A percentile compares a stretch with the other conserved stretches of the same genome.
phyloP scores from a whole-genome alignment of 176 grass and related monocot species.

The Cymbopogon citratus region DNA sequence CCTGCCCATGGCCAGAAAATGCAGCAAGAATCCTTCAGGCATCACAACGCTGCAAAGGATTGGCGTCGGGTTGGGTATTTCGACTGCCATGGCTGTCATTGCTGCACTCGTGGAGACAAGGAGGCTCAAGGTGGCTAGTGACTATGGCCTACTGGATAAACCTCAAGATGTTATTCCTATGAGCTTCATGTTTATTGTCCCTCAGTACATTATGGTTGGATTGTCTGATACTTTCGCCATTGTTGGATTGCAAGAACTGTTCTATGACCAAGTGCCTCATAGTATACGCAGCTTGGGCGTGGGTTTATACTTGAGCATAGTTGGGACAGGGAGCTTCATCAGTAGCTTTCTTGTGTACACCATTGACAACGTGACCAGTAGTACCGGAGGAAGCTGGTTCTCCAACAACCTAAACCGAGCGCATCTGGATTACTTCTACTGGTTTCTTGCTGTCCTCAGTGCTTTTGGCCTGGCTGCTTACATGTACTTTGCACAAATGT shows the following conservation, averaged over 20 bases:
- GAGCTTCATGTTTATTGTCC: conserved; percentile 45
- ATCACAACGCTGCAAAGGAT: conserved; percentile 60
- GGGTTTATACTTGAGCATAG: conserved; percentile 43
- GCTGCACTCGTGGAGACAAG: conserved; percentile 37
- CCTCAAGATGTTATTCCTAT: conserved; percentile 23
- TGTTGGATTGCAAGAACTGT: conserved; percentile 59
- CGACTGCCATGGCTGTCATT: not conserved
- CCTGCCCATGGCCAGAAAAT: conserved; percentile 23
- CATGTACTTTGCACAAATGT: conserved; percentile 20
- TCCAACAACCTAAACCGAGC: conserved; percentile 48
- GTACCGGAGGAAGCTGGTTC: conserved; percentile 42
- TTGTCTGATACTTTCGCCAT: conserved; percentile 41
- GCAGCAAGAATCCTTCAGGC: conserved; percentile 21
- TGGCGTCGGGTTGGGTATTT: conserved; percentile 20
- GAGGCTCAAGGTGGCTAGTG: conserved; percentile 29
- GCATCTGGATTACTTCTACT: conserved; percentile 67
- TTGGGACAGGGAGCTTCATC: conserved; percentile 30
- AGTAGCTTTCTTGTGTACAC: conserved; percentile 19
- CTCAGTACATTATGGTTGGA: conserved; percentile 33
- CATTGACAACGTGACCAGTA: conserved; percentile 7
- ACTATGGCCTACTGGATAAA: conserved; percentile 32
- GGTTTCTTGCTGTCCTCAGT: conserved; percentile 43
- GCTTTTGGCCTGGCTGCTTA: conserved; percentile 13
- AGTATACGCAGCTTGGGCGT: conserved; percentile 42
- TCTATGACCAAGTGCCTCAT: conserved; percentile 57